A percentile compares a stretch with the other conserved stretches of the same genome.
phyloP scores from a whole-genome alignment of 1,284 basidiomycete species.

The Pseudozyma sp. region DNA sequence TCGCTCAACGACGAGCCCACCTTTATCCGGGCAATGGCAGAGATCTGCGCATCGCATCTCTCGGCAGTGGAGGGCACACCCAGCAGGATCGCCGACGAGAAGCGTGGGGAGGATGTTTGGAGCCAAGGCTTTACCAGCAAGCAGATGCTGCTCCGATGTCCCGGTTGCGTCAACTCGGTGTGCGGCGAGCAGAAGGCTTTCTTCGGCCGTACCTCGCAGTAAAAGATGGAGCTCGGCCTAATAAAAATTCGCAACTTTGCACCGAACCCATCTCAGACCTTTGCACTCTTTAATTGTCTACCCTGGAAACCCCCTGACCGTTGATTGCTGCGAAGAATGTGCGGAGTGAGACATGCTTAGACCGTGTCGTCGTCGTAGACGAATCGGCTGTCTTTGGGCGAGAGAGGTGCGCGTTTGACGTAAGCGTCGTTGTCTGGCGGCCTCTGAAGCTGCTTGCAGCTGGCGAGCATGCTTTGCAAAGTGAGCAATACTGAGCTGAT shows the following conservation, averaged over 20 bases:
- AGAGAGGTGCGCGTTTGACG: constrained; percentile 58
- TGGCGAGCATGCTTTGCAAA: constrained; percentile 67
- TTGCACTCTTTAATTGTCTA: neutral
- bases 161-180: constrained; percentile 88
- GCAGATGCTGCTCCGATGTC: constrained; percentile 90
- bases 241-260: neutral
- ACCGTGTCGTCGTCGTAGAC: constrained; percentile 56
- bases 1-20: constrained; percentile 98
- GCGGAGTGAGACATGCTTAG: constrained; percentile 8
- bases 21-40: constrained; percentile 94
- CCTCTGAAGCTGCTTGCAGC: constrained; percentile 59
- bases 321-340: constrained; percentile 2
- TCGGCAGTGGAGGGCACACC: constrained; percentile 34
- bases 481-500: constrained; percentile 62
- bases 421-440: constrained; percentile 66
- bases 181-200: constrained; percentile 89
- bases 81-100: constrained; percentile 30
- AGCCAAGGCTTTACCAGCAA: constrained; percentile 73
- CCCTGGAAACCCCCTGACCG: neutral
- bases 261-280: too few species aligned
- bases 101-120: constrained; percentile 53
- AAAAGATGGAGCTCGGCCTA: neutral
- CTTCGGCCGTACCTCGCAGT: constrained; percentile 72
- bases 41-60: constrained; percentile 87
- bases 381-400: constrained; percentile 58